phyloP scores from a whole-genome alignment of 805 yeast genomes.

The Lachancea nothofagi region DNA sequence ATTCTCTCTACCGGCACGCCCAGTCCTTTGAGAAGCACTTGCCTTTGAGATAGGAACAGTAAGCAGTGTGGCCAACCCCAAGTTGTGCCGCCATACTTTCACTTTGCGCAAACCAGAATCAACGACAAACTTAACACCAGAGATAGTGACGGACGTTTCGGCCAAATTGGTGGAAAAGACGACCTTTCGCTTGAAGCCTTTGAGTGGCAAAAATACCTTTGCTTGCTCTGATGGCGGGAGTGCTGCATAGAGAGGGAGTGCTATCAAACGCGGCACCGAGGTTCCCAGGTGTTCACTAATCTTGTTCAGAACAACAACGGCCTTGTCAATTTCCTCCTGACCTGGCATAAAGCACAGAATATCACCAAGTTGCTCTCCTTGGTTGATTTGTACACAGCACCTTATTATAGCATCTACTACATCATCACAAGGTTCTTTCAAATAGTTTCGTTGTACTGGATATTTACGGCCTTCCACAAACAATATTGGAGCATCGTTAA shows the following conservation, averaged over 20 bases:
- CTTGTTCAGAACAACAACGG: constrained; percentile 54
- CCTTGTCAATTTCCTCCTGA: constrained; percentile 93
- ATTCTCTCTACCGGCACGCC: constrained; percentile 98
- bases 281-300: constrained; percentile 56
- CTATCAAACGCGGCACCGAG: constrained; percentile 62
- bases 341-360: constrained; percentile 91
- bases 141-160: constrained; percentile 93
- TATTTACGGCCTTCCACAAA: constrained; percentile 87
- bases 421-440: constrained; percentile 64
- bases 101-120: constrained; percentile 92
- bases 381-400: constrained; percentile 71
- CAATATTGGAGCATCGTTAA: constrained; percentile 71
- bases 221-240: constrained; percentile 80
- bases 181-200: constrained; percentile 70
- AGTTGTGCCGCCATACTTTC: constrained; percentile 88
- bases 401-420: constrained; percentile 74
- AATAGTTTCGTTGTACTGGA: constrained; percentile 70
- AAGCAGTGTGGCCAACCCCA: constrained; percentile 86
- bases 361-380: constrained; percentile 77
- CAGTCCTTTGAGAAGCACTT: constrained; percentile 90
- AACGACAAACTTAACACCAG: constrained; percentile 88
- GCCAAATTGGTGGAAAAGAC: constrained; percentile 94
- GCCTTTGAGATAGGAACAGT: constrained; percentile 93
- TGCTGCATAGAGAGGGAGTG: constrained; percentile 90
- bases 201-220: constrained; percentile 64